Conservation (phyloP, 2,329 filamentous ascomycete species). For the Zasmidium cellare region DNA sequence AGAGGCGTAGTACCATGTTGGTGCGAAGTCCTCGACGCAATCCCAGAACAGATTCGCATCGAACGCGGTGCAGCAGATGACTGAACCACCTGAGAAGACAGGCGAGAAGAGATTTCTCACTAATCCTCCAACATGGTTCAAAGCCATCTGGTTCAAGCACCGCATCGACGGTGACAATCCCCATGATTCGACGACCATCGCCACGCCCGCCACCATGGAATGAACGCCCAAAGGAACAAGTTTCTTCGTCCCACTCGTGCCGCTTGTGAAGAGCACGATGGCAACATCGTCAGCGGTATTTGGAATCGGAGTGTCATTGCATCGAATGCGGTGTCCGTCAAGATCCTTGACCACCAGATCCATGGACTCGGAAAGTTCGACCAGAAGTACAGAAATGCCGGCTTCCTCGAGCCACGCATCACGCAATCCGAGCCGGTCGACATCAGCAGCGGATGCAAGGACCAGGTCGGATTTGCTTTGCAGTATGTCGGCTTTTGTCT, state of each 20-base stretch:
- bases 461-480: slow-evolving; percentile 51
- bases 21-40: slow-evolving; percentile 47
- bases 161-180: slow-evolving; percentile 49
- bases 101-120: slow-evolving; percentile 58
- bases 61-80: slow-evolving; percentile 56
- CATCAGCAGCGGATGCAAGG: slow-evolving; percentile 46
- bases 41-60: slow-evolving; percentile 60
- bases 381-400: slow-evolving; percentile 42
- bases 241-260: slow-evolving; percentile 61
- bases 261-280: slow-evolving; percentile 58
- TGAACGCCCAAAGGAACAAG: slow-evolving; percentile 55
- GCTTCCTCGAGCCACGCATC: slow-evolving; percentile 35
- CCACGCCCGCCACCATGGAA: slow-evolving; percentile 53
- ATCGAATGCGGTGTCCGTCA: slow-evolving; percentile 12
- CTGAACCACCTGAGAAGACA: slow-evolving; percentile 55
- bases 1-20: slow-evolving; percentile 61
- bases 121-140: slow-evolving; percentile 56
- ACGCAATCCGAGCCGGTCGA: slow-evolving; percentile 41
- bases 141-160: slow-evolving; percentile 61
- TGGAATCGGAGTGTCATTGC: neutral
- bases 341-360: slow-evolving; percentile 37
- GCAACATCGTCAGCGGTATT: slow-evolving; percentile 51
- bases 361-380: slow-evolving; percentile 41
- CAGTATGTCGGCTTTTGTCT: slow-evolving; percentile 53
- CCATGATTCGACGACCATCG: slow-evolving; percentile 57